Evolutionary conservation across 2,329 filamentous ascomycete genomes (phyloP).

Genomic region (Didymella exigua): DNA sequence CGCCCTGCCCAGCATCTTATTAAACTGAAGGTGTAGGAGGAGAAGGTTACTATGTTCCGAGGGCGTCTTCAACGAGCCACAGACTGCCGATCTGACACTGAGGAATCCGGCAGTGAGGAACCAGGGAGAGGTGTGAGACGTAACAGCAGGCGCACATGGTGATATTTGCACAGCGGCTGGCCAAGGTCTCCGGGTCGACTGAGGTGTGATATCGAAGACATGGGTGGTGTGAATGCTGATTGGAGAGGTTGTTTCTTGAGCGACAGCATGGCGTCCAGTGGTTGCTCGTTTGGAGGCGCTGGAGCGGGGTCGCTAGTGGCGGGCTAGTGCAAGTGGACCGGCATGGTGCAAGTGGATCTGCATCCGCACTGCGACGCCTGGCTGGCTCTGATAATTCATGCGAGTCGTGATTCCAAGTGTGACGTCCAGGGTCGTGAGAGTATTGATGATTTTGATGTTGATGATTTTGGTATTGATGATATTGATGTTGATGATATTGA

Average conservation of each 20-base stretch:
- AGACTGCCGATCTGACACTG: slow-evolving; percentile 14
- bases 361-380: slow-evolving; percentile 14
- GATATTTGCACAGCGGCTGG: slow-evolving; percentile 29
- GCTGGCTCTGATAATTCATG: neutral
- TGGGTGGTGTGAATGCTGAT: slow-evolving; percentile 37
- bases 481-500: neutral
- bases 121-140: slow-evolving; percentile 28
- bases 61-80: slow-evolving; percentile 17
- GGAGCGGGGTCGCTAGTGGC: slow-evolving; percentile 35
- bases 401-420: neutral
- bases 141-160: slow-evolving; percentile 36
- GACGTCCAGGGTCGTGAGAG: neutral
- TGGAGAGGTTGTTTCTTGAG: slow-evolving; percentile 36
- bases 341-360: too few relatives aligned
- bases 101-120: slow-evolving; percentile 28
- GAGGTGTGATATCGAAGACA: slow-evolving; percentile 25
- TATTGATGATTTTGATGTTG: neutral
- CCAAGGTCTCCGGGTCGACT: slow-evolving; percentile 9
- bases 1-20: slow-evolving; percentile 37
- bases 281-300: slow-evolving; percentile 39
- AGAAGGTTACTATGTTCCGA: slow-evolving; percentile 10
- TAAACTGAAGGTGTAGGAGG: slow-evolving; percentile 6
- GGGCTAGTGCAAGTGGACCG: slow-evolving; percentile 10
- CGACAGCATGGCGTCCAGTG: slow-evolving; percentile 39
- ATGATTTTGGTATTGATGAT: neutral